Percentiles rank a stretch among this genome's conserved stretches.
phyloP scores from a whole-genome alignment of 139 green algal genomes.

The Coelastrella sp. region DNA sequence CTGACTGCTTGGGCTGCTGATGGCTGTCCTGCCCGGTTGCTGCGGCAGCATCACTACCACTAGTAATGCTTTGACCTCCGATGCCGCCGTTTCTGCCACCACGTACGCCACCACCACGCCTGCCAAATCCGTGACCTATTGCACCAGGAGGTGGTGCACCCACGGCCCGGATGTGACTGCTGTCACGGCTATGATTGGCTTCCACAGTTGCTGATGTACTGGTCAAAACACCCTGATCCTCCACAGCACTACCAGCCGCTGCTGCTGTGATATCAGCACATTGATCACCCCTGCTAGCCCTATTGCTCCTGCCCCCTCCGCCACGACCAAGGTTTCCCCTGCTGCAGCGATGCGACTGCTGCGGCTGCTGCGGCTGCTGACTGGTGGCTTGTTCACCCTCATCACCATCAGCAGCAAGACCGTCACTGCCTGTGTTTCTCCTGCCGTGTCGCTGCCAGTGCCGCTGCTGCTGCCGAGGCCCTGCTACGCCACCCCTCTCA shows the following conservation, averaged over 20 bases:
- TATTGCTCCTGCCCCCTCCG: neutral
- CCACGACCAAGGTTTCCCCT: neutral
- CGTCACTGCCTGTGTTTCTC: neutral
- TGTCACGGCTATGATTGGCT: neutral
- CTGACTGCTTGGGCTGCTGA: neutral
- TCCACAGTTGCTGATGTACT: neutral
- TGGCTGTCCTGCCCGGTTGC: neutral
- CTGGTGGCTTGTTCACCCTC: neutral
- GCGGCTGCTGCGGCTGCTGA: neutral
- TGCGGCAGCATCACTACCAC: neutral
- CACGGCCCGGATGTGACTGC: no score
- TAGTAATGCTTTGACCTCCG: neutral
- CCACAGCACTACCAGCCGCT: neutral
- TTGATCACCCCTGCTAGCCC: neutral
- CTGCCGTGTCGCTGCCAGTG: neutral
- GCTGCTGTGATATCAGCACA: neutral
- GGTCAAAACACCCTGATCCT: neutral
- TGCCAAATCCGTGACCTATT: no score
- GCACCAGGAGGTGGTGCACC: no score
- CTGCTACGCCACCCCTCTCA: neutral
- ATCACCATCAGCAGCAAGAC: neutral
- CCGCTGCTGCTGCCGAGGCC: neutral
- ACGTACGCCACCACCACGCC: neutral
- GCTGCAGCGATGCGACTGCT: neutral
- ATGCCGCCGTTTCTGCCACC: neutral